Conservation (phyloP, 140 eudicot species). For the Oenanthe javanica region DNA sequence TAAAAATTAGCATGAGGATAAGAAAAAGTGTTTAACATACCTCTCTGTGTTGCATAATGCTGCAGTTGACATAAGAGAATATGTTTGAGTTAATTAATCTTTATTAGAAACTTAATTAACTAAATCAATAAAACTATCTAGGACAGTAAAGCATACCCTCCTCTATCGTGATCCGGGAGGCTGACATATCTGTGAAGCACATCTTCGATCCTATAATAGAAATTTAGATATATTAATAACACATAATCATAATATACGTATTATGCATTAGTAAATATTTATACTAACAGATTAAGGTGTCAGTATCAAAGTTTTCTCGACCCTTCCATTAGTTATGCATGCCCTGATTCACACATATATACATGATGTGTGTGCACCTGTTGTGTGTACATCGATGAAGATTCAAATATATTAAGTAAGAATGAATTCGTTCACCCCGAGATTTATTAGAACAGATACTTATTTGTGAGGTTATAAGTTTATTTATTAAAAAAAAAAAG, state of each 20-base stretch:
- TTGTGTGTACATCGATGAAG: neutral
- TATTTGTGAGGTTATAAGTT: too few relatives aligned
- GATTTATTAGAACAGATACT: too few relatives aligned
- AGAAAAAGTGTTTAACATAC: slow-evolving; percentile 1
- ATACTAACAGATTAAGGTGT: too few relatives aligned
- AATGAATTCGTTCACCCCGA: neutral
- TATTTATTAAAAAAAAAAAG: neutral
- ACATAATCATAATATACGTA: neutral
- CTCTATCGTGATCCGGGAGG: slow-evolving; percentile 43
- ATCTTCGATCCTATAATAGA: slow-evolving; percentile 31
- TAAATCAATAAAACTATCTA: neutral
- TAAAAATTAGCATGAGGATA: neutral
- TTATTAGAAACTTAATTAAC: neutral
- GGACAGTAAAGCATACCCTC: slow-evolving; percentile 22
- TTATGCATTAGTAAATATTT: neutral
- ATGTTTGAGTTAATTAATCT: neutral
- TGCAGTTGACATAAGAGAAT: slow-evolving; percentile 13
- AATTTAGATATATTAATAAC: neutral
- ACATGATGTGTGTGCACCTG: neutral
- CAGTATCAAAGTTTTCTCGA: neutral
- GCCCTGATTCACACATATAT: neutral
- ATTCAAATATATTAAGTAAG: neutral
- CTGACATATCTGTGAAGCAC: slow-evolving; percentile 34
- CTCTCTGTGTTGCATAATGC: slow-evolving; percentile 30
- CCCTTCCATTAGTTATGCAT: too few relatives aligned